Base-by-base conservation (phyloP, 2,329 filamentous ascomycete species). In the Drechslerella dactyloides region DNA sequence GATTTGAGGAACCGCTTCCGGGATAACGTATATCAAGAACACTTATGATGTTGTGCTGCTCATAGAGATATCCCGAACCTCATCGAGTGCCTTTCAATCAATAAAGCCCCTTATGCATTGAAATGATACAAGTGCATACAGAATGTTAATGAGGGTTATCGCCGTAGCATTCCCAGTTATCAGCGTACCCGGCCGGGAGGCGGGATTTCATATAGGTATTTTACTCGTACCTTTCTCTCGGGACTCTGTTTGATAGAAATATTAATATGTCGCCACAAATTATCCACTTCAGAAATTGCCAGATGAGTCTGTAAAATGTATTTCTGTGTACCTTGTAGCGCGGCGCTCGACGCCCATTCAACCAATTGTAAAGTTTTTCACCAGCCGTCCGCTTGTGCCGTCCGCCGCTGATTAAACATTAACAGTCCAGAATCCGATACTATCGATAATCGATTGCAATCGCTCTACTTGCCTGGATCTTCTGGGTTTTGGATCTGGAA, bases 91-190 rank as follows among this genome's bases (percentile, higher is more conserved):
- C 27, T 33, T 8, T 62, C 56, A 58, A 44, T 55, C 53, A 57
- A 62, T 5, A 13, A 42, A 42, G 37, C 37, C 53, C 64, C 65
- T 54, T 55, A 69, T 69, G 65, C 27, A 33, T 33, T 33, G 27
- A 4, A 33, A 33, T 33, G 27, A 33, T 59, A 70, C 54, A 64
- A 59, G 48, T 64, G 63, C 64, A 70, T 64, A 59, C 27, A 4
- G 4, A 40, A n/a, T n/a, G n/a, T n/a, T n/a, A 64, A 59, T 70
- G 66, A 70, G 63, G 64, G 66, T 59, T 52, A 70, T 70, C 66
- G 48, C 59, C 59, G 64, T 59, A 70, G 63, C 17, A 59, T 55
- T 55, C 27, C 15, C 3, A 46, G 3, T 33, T 33, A 33, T 33
- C 27, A 33, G 27, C 27, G 27, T 33, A 33, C 27, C 27, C 27